Base-by-base conservation (phyloP, 1,284 basidiomycete genomes). In the Marasmius sp. region DNA sequence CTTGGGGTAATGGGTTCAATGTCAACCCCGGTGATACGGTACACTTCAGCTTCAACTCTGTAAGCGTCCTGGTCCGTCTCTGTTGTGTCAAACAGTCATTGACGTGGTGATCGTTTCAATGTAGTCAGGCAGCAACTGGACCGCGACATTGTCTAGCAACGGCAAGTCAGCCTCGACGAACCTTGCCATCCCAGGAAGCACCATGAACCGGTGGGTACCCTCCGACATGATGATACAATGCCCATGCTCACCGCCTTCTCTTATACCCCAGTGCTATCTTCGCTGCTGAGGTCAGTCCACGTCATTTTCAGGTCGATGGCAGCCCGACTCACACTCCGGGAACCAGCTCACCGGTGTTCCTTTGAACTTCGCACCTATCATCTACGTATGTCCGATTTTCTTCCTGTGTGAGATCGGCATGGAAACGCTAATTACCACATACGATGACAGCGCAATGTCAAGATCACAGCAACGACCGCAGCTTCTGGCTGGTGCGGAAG, bases 171-270 rank as follows among this genome's bases (percentile, higher is more conserved):
- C 27, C 27, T 27, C 27, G 27, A 27, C 27, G 27, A 27, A 5
- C 27, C 27, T 27, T 27, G 27, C 27, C 5, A 27, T 27, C 5
- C 27, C 27, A 27, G 27, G 27, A 5, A 27, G 27, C 5, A 27
- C 27, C 2, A 71, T 74, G 70, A 72, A 74, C 57, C 67, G 72
- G 67, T 69, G 27, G 27, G 27, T 27, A 27, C 27, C 27, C 5
- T 27, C 27, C 27, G 27, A 2, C 27, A 43, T 38, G 64, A n/a
- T n/a, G 60, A n/a, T 60, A 45, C 12, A 54, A 34, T 18, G 41
- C 52, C 55, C 20, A 37, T 38, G 3, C 14, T 36, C 41, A 61
- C 18, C 93, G 93, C 27, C 93, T 84, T 60, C 95, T 93, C 14
- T 93, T 83, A 10, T 95, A 18, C 27, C 11, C 18, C 47, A 67